A percentile compares a stretch with the other conserved stretches of the same genome.
Evolutionary conservation across 225 moss, liverwort and hornwort genomes (phyloP).

Genomic region (Bryum argenteum): DNA sequence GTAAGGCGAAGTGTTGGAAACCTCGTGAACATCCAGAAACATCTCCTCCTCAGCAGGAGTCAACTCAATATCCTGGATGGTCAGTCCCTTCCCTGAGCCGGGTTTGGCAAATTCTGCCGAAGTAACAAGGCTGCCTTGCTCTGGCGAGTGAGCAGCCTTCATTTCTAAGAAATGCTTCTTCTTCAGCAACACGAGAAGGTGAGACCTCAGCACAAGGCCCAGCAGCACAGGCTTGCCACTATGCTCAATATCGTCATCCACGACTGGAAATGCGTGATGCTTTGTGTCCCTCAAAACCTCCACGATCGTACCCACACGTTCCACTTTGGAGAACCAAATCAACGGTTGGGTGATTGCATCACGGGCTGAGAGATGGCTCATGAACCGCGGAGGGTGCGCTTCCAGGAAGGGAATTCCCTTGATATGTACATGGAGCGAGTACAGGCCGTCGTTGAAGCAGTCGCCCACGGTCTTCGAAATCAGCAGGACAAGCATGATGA

Average conservation of each 20-base stretch:
- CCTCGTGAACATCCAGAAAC: constrained; percentile 71
- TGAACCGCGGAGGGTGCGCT: constrained; percentile 82
- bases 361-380: constrained; percentile 79
- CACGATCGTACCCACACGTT: constrained; percentile 69
- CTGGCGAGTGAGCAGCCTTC: constrained; percentile 14
- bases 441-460: constrained; percentile 82
- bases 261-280: constrained; percentile 83
- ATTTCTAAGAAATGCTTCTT: constrained; percentile 57
- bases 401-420: constrained; percentile 77
- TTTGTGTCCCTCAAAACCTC: constrained; percentile 62
- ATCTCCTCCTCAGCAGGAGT: constrained; percentile 61
- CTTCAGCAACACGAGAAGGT: constrained; percentile 79
- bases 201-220: constrained; percentile 80
- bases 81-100: constrained; percentile 62
- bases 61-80: constrained; percentile 53
- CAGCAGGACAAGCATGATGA: constrained; percentile 89
- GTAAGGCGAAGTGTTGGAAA: constrained; percentile 87
- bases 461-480: constrained; percentile 93
- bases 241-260: constrained; percentile 52
- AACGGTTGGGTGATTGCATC: constrained; percentile 68
- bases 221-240: constrained; percentile 44
- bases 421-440: constrained; percentile 69
- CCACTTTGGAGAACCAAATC: constrained; percentile 64
- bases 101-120: constrained; percentile 79
- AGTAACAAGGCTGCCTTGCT: constrained; percentile 30